Evolutionary conservation across 345 rosid species (phyloP), one percentile per base, ranked within the genome.

Genomic region (Acer campestre): DNA sequence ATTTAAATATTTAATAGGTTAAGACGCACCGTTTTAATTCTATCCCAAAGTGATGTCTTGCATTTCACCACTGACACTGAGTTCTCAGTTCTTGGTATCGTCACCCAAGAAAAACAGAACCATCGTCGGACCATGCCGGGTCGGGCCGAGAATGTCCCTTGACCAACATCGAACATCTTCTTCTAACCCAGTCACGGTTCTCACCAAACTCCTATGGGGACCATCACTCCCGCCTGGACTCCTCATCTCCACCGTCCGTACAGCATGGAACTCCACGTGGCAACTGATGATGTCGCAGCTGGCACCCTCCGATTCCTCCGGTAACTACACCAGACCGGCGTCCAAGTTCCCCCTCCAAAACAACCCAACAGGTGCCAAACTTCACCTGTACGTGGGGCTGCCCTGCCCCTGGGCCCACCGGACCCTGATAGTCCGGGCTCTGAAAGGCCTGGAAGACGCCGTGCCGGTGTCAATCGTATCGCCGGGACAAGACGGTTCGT

Each of bases 361-460:
- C 68, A 61, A 74, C 13, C 61, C 61, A 1, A 76, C 76, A 6
- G 53, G 84, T 9, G 77, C 88, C 1, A 81, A 78, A 61, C 89
- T 95, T 51, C 98, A 95, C 80, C 92, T 95, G 77, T 95, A 92
- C 87, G 96, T 89, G 3, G 98, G 94, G 75, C 89, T 95, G 7
- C 98, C 98, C 7, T 95, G 99, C 75, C 98, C 98, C 0, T 95
- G 98, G 98, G 99, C 99, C 63, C 99, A 95, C 83, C 85, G 98
- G 17, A 78, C 99, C 61, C 87, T 93, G 61, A 78, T 95, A 13
- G 97, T 92, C 14, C 89, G 92, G 29, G 96, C 93, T 16, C 92
- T 95, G 56, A 92, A 95, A 77, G 95, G 98, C 51, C 88, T 92
- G 31, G 91, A 95, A 63, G 90, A 90, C 23, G 86, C 83, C 38